Evolutionary conservation across 345 rosid genomes (phyloP), one percentile per base, ranked within the genome.

Genomic region (Gossypium thurberi): DNA sequence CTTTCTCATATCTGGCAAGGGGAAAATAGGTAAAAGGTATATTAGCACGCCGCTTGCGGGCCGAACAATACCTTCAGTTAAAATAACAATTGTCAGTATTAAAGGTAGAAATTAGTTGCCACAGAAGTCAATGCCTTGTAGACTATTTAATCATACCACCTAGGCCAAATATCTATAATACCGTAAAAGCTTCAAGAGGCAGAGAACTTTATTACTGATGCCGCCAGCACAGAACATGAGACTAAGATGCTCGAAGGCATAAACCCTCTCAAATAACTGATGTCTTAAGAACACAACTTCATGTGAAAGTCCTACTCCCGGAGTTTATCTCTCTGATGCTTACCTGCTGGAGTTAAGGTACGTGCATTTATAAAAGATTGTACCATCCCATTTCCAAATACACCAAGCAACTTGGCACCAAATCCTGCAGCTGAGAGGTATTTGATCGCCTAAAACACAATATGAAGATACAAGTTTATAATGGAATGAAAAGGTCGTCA

Each of bases 381-480:
- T 71, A 91, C 93, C 97, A 92, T 95, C 77, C 99, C 97, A 84
- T 95, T 95, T 74, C 82, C 92, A 81, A 95, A 95, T 65, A 90
- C 86, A n/a, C 89, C 97, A 25, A 95, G 93, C 84, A 95, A 84
- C 85, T 95, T 91, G 18, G 98, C 99, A 75, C 99, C 98, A 83
- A 95, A 92, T 77, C 99, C 98, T 11, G 98, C 99, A 81, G 92
- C 89, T 1, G 98, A 92, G 70, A 95, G 97, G 85, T 90, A 86
- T 76, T 92, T 90, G 91, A 95, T 92, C 52, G 96, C 90, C 96
- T 94, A 79, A 50, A 81, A 85, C 25, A 74, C 20, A 81, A 73
- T 6, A 62, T 52, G 57, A 20, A 11, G 78, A 76, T 74, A 69
- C 11, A 70, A 56, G 73, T 47, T 73, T 55, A 46, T 43, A 77